phyloP scores from a whole-genome alignment of 202 grass and related monocot genomes.

The Digitaria exilis region DNA sequence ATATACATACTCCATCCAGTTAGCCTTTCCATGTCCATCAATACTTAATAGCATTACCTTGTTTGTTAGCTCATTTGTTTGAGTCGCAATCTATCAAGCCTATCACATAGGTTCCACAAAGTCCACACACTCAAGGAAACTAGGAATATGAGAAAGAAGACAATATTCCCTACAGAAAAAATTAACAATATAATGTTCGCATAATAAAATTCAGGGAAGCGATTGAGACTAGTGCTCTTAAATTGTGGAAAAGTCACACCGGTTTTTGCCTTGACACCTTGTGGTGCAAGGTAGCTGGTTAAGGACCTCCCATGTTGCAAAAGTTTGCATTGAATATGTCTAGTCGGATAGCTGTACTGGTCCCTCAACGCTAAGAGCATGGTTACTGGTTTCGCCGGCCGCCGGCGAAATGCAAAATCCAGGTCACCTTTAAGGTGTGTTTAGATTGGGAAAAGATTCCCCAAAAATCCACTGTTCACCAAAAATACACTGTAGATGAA shows the following conservation, averaged over 20 bases:
- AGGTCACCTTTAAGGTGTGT: too few relatives aligned
- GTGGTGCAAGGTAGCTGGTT: conserved; percentile 51
- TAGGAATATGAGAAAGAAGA: conserved; percentile 37
- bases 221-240: conserved; percentile 28
- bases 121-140: conserved; percentile 26
- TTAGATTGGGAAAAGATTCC: too few relatives aligned
- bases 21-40: conserved; percentile 31
- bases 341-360: conserved; percentile 65
- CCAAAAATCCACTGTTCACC: too few relatives aligned
- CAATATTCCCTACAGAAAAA: conserved; percentile 47
- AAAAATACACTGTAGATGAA: too few relatives aligned
- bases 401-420: too few relatives aligned
- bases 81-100: conserved; percentile 40
- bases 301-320: conserved; percentile 63
- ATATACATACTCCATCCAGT: conserved; percentile 21
- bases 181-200: conserved; percentile 33
- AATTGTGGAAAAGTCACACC: conserved; percentile 41
- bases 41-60: conserved; percentile 34
- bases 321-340: conserved; percentile 77
- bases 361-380: conserved; percentile 61
- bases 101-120: conserved; percentile 41
- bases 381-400: too few relatives aligned
- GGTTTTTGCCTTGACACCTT: conserved; percentile 43
- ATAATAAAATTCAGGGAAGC: conserved; percentile 37
- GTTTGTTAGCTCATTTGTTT: conserved; percentile 23